Evolutionary conservation across 2,329 filamentous ascomycete genomes (phyloP), one percentile per base, ranked within the genome.

Genomic region (Bipolaris bicolor): DNA sequence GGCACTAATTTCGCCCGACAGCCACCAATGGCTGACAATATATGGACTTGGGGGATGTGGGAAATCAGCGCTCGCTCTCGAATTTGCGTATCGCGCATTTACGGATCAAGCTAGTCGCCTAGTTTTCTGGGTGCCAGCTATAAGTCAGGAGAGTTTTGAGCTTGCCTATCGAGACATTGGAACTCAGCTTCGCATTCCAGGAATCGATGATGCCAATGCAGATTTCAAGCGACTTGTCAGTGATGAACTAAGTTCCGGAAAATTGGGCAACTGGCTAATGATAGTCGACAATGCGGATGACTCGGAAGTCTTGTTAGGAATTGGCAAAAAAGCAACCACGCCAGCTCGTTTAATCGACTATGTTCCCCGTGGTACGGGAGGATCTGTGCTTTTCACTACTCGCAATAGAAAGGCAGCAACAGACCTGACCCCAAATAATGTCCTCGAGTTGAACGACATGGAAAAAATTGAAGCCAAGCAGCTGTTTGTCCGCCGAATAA

Each of bases 281-380:
- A 66, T 83, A 37, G 49, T 82, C n/a, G 79, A 83, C 52, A 82
- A 81, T 48, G 77, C 76, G 11, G 78, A 82, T 52, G 77, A 82
- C 53, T 46, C 47, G 3, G 55, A 72, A 1, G 53, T 79, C 2
- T 52, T 78, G 0, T 67, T 72, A 37, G 61, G 61, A 20, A 9
- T 55, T 1, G 29, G 16, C 16, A 39, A 39, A 7, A n/a, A 39
- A 2, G 18, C 37, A n/a, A 29, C 33, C 37, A 41, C 20, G 5
- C 36, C 58, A 5, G 9, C 51, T 5, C 54, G 51, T 49, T 59
- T 77, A 2, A 40, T 31, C 1, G 50, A 72, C 5, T 70, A 70
- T 58, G 60, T 80, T 5, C 78, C 76, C 37, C 67, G 53, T 34
- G 72, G 62, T 51, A 29, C 39, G 7, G 64, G 53, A 20, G 72